Conservation (phyloP, 306 rosid genomes). For the Casuarina equisetifolia region DNA sequence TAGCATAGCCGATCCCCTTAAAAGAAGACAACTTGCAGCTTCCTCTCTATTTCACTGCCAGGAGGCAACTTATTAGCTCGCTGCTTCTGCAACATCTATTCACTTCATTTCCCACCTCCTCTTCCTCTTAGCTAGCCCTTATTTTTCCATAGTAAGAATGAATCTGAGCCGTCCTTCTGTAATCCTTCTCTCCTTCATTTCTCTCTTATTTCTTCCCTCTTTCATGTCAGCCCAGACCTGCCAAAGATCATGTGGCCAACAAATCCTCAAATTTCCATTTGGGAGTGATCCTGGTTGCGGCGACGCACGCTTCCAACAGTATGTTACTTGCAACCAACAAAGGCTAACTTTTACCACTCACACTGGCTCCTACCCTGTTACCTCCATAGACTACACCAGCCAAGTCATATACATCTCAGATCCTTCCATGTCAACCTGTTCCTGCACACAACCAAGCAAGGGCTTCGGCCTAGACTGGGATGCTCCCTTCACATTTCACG, state of each 20-base stretch:
- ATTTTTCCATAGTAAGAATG: constrained; percentile 16
- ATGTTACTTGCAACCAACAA: constrained; percentile 50
- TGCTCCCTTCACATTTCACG: constrained; percentile 62
- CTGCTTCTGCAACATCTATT: neutral
- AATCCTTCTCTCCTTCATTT: constrained; percentile 22
- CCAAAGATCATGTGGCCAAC: constrained; percentile 59
- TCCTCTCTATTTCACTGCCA: constrained; percentile 23
- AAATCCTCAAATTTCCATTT: constrained; percentile 64
- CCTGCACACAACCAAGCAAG: constrained; percentile 59
- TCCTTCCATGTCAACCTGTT: constrained; percentile 83
- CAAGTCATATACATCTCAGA: constrained; percentile 68
- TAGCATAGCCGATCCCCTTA: constrained; percentile 12
- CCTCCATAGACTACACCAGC: constrained; percentile 57
- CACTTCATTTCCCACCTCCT: neutral
- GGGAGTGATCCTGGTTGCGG: constrained; percentile 76
- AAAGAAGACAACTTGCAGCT: neutral
- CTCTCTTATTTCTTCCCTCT: constrained; percentile 34
- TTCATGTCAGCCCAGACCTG: constrained; percentile 55
- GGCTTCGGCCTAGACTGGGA: constrained; percentile 81
- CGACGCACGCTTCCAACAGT: constrained; percentile 64
- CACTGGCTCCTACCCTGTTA: constrained; percentile 72
- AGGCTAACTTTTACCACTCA: constrained; percentile 66
- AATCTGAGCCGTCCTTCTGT: constrained; percentile 30
- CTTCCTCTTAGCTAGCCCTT: neutral
- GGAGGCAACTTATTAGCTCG: constrained; percentile 9